These are phyloP conservation scores for Tetracentron sinense DNA, from an alignment of 164 flowering plant genomes.

Conservation along the genomic window DNA sequence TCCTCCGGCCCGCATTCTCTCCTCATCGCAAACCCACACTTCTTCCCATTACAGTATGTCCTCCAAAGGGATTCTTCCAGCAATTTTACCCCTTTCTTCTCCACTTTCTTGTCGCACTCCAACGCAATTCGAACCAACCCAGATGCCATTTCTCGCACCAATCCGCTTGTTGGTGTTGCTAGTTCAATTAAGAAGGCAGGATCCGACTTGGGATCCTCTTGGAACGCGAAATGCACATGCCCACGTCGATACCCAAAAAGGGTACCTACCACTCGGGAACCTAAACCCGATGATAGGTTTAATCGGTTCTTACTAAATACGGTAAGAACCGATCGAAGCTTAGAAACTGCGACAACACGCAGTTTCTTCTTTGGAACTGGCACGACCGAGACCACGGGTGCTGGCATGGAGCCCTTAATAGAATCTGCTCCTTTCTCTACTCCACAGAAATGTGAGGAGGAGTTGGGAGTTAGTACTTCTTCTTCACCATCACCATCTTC, in stretches of 20 bases:
- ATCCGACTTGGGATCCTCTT: conserved; percentile 45
- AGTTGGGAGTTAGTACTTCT: conserved; percentile 32
- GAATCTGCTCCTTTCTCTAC: not conserved
- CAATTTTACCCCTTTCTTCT: conserved; percentile 41
- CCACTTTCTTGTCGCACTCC: conserved; percentile 67
- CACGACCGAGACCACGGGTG: conserved; percentile 7
- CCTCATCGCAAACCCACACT: conserved; percentile 46
- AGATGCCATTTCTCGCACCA: conserved; percentile 93
- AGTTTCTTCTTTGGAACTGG: conserved; percentile 29
- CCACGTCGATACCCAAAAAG: conserved; percentile 86
- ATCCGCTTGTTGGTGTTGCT: conserved; percentile 58
- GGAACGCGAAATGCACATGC: conserved; percentile 78
- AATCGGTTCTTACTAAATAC: conserved; percentile 32
- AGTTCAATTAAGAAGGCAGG: conserved; percentile 80
- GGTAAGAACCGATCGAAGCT: conserved; percentile 50
- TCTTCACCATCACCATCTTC: conserved; percentile 40
- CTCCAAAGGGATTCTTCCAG: conserved; percentile 62
- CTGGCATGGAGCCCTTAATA: not conserved
- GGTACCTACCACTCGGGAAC: conserved; percentile 61
- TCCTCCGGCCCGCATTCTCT: conserved; percentile 47
- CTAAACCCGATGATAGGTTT: conserved; percentile 27
- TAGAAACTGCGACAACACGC: conserved; percentile 28
- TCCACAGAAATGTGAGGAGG: conserved; percentile 26
- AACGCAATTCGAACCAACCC: conserved; percentile 89
- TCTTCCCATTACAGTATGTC: conserved; percentile 63